These are phyloP conservation scores for Rutstroemia sp. DNA, from an alignment of 2,329 filamentous ascomycete genomes.

Conservation along the genomic window DNA sequence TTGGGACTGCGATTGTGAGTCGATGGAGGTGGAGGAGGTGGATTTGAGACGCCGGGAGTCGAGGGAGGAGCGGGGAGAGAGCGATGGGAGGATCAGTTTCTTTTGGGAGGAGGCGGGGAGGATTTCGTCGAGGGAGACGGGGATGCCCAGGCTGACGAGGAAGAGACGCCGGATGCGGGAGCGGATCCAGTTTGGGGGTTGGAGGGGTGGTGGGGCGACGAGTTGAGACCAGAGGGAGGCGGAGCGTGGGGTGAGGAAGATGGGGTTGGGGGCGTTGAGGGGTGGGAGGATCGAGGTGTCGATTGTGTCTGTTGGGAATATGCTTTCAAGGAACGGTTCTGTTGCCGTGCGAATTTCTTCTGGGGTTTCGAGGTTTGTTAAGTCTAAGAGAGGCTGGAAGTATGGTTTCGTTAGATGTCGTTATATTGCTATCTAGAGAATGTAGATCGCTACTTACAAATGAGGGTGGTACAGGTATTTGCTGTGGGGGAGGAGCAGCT, in stretches of 20 bases:
- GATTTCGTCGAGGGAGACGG: slow-evolving; percentile 95
- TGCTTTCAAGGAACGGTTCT: slow-evolving; percentile 57
- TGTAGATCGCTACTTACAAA: slow-evolving; percentile 37
- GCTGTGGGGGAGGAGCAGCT: slow-evolving; percentile 30
- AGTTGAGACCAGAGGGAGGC: slow-evolving; percentile 94
- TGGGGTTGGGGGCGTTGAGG: slow-evolving; percentile 39
- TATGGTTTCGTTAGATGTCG: slow-evolving; percentile 8
- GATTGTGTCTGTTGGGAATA: slow-evolving; percentile 55
- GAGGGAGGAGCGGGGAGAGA: slow-evolving; percentile 48
- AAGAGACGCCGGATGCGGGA: slow-evolving; percentile 92
- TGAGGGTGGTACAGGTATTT: slow-evolving; percentile 29
- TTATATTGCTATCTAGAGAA: slow-evolving; percentile 11
- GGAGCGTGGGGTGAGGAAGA: slow-evolving; percentile 79
- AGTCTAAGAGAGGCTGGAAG: slow-evolving; percentile 58
- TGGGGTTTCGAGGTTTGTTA: slow-evolving; percentile 49
- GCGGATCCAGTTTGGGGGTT: slow-evolving; percentile 96
- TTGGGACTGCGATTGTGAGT: slow-evolving; percentile 45
- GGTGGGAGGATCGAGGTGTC: slow-evolving; percentile 44
- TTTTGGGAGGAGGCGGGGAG: slow-evolving; percentile 96
- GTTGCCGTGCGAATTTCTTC: slow-evolving; percentile 54
- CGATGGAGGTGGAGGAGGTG: slow-evolving; percentile 51
- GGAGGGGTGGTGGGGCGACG: slow-evolving; percentile 85
- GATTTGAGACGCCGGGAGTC: slow-evolving; percentile 38
- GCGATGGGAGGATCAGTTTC: slow-evolving; percentile 87
- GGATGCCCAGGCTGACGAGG: slow-evolving; percentile 89